phyloP scores from a whole-genome alignment of 345 rosid genomes.

The Euphorbia lathyris region DNA sequence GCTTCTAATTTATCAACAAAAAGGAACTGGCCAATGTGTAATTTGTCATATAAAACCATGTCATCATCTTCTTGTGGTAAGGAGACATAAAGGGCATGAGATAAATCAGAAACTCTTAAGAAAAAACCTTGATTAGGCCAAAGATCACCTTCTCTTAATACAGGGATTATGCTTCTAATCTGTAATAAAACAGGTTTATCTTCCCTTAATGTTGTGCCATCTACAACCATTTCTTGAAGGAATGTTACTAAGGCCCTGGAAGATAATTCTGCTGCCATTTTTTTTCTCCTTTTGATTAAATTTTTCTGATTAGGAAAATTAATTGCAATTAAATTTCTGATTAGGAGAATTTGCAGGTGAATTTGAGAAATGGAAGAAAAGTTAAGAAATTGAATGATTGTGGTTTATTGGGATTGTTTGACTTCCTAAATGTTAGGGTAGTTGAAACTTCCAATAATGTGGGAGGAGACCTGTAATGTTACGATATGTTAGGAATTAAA shows the following conservation, averaged over 20 bases:
- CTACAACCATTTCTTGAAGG: conserved; percentile 44
- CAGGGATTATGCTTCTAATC: conserved; percentile 72
- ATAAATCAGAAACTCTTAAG: conserved; percentile 56
- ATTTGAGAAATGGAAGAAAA: neutral
- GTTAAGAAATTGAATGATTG: neutral
- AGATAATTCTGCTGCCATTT: conserved; percentile 44
- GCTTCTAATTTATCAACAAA: conserved; percentile 55
- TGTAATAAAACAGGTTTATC: conserved; percentile 53
- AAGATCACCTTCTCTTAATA: conserved; percentile 56
- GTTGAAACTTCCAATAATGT: neutral
- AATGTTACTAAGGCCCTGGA: conserved; percentile 62
- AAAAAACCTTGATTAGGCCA: conserved; percentile 80
- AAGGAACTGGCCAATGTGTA: conserved; percentile 58
- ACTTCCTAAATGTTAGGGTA: neutral
- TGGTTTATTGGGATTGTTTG: neutral
- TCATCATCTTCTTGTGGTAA: conserved; percentile 63
- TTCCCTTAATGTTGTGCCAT: conserved; percentile 29
- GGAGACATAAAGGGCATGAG: conserved; percentile 58
- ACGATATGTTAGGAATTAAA: no score
- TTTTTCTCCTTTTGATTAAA: neutral
- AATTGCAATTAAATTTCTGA: neutral
- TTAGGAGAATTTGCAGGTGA: neutral
- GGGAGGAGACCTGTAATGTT: neutral
- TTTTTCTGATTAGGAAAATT: neutral
- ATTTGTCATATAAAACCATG: conserved; percentile 52